Evolutionary conservation across 305 asterid species (phyloP), one percentile per base, ranked within the genome.

Genomic region (Solanum hybrid): DNA sequence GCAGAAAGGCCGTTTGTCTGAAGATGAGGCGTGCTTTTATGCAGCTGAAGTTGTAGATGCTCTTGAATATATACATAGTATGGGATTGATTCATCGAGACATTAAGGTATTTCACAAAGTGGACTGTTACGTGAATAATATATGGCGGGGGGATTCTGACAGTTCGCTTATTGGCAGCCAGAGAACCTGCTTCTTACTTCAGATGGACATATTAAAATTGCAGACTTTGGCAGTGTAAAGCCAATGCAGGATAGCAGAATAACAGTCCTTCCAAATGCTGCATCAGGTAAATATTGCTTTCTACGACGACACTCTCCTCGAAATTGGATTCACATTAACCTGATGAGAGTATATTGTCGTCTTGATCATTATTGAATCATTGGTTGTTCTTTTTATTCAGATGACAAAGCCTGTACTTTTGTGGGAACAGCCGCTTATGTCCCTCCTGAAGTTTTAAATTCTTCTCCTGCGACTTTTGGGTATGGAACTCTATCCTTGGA

Each of bases 361-460:
- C 90, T 37, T 71, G 86, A 94, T 6, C 35, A 24, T 56, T 34
- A 17, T 73, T 85, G 86, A 75, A 32, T 86, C 10, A 11, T 27
- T 22, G 42, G 56, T 27, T 60, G 11, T 2, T 81, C 36, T 87
- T 90, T 85, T 56, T n/a, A 76, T 56, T 78, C 95, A 98, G 99
- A 96, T 92, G 99, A 98, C 90, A 98, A 98, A 92, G 99, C 99
- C 10, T 98, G 99, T 89, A 98, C 99, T 79, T 98, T 98, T 91
- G 99, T 98, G 91, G 99, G 99, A 81, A 98, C 99, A 66, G 99
- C 99, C 2, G 99, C 99, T 77, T 98, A 98, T 92, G 99, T 98
- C 66, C 99, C 99, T 87, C 99, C 99, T 2, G 99, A 98, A 93
- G 99, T 98, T 87, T 86, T 98, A 89, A 97, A 98, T 92, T 98